Evolutionary conservation across 139 green algal genomes (phyloP).

Genomic region (Chlamydomonas schloesseri): DNA sequence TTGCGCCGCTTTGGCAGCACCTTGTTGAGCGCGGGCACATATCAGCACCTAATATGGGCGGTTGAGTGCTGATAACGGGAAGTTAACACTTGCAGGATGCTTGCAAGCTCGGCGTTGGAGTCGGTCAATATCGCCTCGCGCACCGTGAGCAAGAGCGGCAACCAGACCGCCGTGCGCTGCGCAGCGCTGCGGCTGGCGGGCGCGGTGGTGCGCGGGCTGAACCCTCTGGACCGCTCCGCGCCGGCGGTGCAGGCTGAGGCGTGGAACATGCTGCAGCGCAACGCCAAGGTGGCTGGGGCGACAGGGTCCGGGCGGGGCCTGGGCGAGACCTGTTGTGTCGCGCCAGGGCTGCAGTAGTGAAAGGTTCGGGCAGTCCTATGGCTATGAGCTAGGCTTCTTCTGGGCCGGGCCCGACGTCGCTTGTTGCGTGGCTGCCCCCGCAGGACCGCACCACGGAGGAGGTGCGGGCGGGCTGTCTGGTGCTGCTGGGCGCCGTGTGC

Average conservation of each 20-base stretch:
- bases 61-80: background rate
- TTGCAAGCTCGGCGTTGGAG: conserved; percentile 7
- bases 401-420: too few relatives aligned
- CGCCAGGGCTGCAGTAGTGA: too few relatives aligned
- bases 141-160: conserved; percentile 45
- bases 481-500: conserved; percentile 63
- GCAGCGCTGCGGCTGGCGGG: conserved; percentile 71
- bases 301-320: background rate
- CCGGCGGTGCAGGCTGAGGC: conserved; percentile 72
- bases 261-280: conserved; percentile 58
- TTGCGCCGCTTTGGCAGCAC: too few relatives aligned
- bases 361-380: too few relatives aligned
- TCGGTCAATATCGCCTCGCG: conserved; percentile 10
- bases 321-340: too few relatives aligned
- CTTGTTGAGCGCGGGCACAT: too few relatives aligned
- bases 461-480: conserved; percentile 10
- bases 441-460: conserved; percentile 50
- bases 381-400: too few relatives aligned
- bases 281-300: conserved; percentile 53
- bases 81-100: background rate
- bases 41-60: too few relatives aligned
- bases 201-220: conserved; percentile 72
- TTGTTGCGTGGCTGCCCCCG: too few relatives aligned
- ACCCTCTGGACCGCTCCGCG: conserved; percentile 62
- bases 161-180: conserved; percentile 36